phyloP scores from a whole-genome alignment of 2,329 filamentous ascomycete species.

The Diaporthe aspalathi region DNA sequence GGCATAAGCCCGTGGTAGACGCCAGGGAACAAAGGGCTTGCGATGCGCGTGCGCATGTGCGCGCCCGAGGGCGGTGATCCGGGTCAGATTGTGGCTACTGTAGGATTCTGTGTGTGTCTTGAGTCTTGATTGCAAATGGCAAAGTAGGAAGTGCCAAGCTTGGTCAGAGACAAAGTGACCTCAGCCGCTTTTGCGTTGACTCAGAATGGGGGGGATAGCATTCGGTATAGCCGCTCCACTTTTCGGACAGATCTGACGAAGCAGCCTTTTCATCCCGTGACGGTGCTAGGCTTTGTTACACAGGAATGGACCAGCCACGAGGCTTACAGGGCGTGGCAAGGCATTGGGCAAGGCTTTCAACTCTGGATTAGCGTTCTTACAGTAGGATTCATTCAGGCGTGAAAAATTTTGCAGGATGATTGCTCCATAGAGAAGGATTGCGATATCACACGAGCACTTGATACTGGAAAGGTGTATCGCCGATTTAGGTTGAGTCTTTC shows the following conservation, averaged over 20 bases:
- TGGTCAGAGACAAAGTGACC: neutral
- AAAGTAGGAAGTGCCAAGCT: neutral
- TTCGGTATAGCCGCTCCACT: neutral
- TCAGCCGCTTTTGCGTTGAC: constrained; percentile 8
- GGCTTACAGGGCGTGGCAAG: no score
- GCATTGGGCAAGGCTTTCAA: no score
- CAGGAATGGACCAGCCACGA: no score
- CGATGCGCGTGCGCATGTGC: neutral
- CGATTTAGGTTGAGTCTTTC: no score
- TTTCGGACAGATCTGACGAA: neutral
- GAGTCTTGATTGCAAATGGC: neutral
- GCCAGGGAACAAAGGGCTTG: no score
- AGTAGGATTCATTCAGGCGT: no score
- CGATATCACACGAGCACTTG: no score
- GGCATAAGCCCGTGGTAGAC: neutral
- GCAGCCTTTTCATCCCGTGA: neutral
- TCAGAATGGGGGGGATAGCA: neutral
- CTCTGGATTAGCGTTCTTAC: no score
- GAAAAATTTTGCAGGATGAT: no score
- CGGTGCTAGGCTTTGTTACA: neutral
- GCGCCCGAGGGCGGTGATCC: neutral
- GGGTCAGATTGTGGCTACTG: neutral
- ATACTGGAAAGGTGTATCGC: no score
- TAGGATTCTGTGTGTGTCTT: neutral
- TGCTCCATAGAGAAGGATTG: no score